These are phyloP conservation scores for Coemansia erecta DNA, from an alignment of 192 early-diverging fungal species.

Conservation along the genomic window DNA sequence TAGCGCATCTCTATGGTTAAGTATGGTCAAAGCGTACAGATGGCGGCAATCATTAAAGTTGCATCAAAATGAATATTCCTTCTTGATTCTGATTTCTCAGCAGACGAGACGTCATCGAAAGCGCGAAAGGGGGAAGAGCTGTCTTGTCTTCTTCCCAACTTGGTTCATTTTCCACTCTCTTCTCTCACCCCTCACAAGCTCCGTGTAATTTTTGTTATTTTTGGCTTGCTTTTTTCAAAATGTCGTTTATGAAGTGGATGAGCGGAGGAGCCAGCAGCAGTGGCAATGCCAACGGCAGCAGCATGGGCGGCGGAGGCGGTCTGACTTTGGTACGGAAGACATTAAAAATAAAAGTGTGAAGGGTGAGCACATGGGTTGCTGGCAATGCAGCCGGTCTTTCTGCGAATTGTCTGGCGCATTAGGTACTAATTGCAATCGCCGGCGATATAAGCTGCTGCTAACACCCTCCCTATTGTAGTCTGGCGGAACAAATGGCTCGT, in stretches of 20 bases:
- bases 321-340: not conserved
- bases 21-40: no score
- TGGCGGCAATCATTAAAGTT: no score
- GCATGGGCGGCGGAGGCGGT: not conserved
- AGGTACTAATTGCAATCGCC: not conserved
- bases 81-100: no score
- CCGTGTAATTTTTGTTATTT: not conserved
- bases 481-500: constrained; percentile 15
- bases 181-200: not conserved
- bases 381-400: no score
- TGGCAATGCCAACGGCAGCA: constrained; percentile 10
- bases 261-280: constrained; percentile 43
- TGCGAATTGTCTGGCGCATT: not conserved
- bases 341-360: not conserved
- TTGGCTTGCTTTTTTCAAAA: constrained; percentile 9
- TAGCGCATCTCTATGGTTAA: no score
- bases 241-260: constrained; percentile 74
- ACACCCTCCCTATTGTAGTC: constrained; percentile 15
- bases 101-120: no score
- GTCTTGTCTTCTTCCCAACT: not conserved
- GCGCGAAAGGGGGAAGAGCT: not conserved
- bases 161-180: not conserved
- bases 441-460: not conserved
- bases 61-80: no score
- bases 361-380: not conserved